Conservation (phyloP, 768 basidiomycete genomes). For the Brasilioporus rufonigricans region DNA sequence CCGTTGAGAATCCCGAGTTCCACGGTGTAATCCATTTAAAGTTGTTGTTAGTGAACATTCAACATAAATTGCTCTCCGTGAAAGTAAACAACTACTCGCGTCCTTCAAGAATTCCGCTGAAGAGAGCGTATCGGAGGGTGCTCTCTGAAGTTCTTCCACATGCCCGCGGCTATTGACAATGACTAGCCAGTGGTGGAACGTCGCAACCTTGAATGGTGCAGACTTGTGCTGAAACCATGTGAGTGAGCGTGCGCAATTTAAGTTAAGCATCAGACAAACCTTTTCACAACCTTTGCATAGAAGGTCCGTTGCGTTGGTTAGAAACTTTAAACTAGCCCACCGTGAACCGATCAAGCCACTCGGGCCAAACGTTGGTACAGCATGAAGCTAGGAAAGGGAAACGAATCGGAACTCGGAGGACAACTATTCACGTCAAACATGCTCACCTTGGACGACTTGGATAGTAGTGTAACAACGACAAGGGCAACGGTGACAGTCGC, state of each 20-base stretch:
- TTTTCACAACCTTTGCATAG: not conserved
- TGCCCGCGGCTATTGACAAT: slow-evolving; percentile 29
- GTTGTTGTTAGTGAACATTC: slow-evolving; percentile 21
- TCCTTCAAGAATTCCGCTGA: slow-evolving; percentile 27
- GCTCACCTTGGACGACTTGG: no score
- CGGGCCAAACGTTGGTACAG: not conserved
- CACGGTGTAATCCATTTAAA: slow-evolving; percentile 40
- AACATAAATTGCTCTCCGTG: not conserved
- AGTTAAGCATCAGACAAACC: not conserved
- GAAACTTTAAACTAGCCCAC: not conserved
- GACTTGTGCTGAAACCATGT: slow-evolving; percentile 2
- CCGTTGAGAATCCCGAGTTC: slow-evolving; percentile 35
- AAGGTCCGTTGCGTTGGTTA: not conserved
- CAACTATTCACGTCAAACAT: no score
- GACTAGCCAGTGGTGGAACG: slow-evolving; percentile 37
- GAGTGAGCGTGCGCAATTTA: not conserved
- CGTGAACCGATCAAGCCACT: not conserved
- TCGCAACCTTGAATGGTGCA: slow-evolving; percentile 32
- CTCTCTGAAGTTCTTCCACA: slow-evolving; percentile 5
- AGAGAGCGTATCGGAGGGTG: slow-evolving; percentile 2
- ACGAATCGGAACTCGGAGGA: not conserved
- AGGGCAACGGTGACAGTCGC: no score
- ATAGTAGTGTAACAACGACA: no score
- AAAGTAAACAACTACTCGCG: slow-evolving; percentile 17
- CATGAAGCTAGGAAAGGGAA: not conserved